These are phyloP conservation scores for Backusella circina DNA, from an alignment of 192 early-diverging fungal species.

Conservation along the genomic window DNA sequence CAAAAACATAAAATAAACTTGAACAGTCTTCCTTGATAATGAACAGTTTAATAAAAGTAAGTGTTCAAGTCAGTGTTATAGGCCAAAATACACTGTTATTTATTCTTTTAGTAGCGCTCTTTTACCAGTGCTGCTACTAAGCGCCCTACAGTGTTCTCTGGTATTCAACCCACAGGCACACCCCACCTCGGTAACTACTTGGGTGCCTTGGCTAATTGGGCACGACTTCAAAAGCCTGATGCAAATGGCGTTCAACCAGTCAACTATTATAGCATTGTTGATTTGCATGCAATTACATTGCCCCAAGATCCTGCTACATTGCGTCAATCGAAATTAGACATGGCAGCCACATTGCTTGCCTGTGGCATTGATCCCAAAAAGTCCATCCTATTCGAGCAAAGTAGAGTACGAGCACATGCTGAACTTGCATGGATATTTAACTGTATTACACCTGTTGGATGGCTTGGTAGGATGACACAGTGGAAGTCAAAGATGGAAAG, in stretches of 20 bases:
- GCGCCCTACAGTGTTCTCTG: conserved; percentile 62
- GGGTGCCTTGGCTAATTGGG: conserved; percentile 88
- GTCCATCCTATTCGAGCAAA: conserved; percentile 83
- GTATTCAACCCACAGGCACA: conserved; percentile 91
- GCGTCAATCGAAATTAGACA: conserved; percentile 61
- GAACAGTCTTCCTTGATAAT: background rate
- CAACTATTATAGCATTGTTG: conserved; percentile 77
- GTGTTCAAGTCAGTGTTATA: background rate
- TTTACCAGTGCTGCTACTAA: background rate
- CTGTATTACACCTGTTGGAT: conserved; percentile 83
- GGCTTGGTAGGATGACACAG: conserved; percentile 94
- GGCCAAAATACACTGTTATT: background rate
- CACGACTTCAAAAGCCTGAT: conserved; percentile 55
- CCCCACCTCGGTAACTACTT: conserved; percentile 95
- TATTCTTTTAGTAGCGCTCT: background rate
- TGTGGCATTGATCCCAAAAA: conserved; percentile 77
- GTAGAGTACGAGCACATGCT: conserved; percentile 69
- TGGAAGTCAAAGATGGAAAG: conserved; percentile 72
- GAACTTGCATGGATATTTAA: conserved; percentile 85
- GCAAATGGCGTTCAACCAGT: conserved; percentile 13
- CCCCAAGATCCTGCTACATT: conserved; percentile 64
- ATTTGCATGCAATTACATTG: conserved; percentile 86
- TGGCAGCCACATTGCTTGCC: conserved; percentile 75
- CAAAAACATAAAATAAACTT: background rate
- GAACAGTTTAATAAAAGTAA: conserved; percentile 8